These are phyloP conservation scores for Yamadazyma phyllophila DNA, from an alignment of 805 yeast species.

Conservation along the genomic window DNA sequence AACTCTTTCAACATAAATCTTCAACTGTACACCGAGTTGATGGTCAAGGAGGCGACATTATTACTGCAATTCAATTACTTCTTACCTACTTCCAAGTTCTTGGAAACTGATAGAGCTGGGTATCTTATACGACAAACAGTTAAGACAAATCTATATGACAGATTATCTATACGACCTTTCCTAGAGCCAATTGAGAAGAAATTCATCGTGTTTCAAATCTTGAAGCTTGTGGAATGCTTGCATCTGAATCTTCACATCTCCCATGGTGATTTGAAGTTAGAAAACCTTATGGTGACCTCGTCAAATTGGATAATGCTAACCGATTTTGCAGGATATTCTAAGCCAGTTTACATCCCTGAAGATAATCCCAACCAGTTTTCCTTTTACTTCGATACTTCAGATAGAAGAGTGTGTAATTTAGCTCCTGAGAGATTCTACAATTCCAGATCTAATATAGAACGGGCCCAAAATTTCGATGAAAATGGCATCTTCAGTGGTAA, in stretches of 20 bases:
- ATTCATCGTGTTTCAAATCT: conserved; percentile 80
- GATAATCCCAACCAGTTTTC: conserved; percentile 91
- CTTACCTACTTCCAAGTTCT: conserved; percentile 66
- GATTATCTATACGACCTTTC: conserved; percentile 85
- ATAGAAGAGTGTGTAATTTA: conserved; percentile 79
- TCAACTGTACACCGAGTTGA: conserved; percentile 22
- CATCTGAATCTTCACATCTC: conserved; percentile 56
- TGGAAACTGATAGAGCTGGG: conserved; percentile 91
- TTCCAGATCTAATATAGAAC: conserved; percentile 20
- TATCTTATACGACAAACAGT: conserved; percentile 82
- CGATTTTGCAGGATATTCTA: conserved; percentile 76
- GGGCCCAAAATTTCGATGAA: conserved; percentile 21
- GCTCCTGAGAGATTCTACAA: conserved; percentile 87
- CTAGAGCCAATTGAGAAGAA: conserved; percentile 74
- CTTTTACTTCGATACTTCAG: conserved; percentile 89
- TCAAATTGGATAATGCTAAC: conserved; percentile 84
- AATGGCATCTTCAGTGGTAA: conserved; percentile 18
- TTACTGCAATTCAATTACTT: conserved; percentile 56
- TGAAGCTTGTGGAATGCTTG: conserved; percentile 59
- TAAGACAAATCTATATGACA: conserved; percentile 78
- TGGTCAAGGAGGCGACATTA: conserved; percentile 34
- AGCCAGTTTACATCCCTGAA: conserved; percentile 84
- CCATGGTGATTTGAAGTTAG: conserved; percentile 93
- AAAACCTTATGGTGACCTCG: conserved; percentile 80
- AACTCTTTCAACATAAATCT: conserved; percentile 21